Conservation (phyloP, 257 asterid genomes). For the Lavandula angustifolia region DNA sequence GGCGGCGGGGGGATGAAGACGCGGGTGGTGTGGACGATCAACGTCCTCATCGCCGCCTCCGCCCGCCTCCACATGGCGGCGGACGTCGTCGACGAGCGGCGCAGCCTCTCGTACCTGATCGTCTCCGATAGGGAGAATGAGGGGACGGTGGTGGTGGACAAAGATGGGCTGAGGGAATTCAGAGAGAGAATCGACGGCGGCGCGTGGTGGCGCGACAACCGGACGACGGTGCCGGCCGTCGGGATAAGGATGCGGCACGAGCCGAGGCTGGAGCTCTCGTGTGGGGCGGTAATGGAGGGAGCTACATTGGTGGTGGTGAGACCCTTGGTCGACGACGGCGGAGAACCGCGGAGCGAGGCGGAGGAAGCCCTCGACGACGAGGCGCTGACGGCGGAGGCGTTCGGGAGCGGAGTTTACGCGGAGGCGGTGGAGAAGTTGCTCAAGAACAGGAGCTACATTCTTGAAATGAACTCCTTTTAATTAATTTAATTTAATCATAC, state of each 20-base stretch:
- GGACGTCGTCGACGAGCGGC: constrained; percentile 55
- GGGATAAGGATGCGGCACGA: constrained; percentile 68
- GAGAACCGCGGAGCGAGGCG: constrained; percentile 32
- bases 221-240: constrained; percentile 64
- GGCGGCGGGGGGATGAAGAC: constrained; percentile 48
- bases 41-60: constrained; percentile 66
- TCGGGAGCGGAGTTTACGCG: constrained; percentile 40
- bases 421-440: constrained; percentile 56
- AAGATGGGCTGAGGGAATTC: constrained; percentile 51
- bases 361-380: constrained; percentile 50
- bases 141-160: constrained; percentile 53
- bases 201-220: constrained; percentile 56
- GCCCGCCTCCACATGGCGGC: constrained; percentile 62
- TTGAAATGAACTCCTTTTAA: constrained; percentile 71
- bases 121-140: constrained; percentile 55
- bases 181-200: constrained; percentile 38
- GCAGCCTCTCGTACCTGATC: constrained; percentile 38
- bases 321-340: constrained; percentile 36
- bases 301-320: constrained; percentile 65
- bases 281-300: constrained; percentile 52
- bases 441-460: constrained; percentile 54
- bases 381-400: constrained; percentile 50
- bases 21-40: constrained; percentile 73
- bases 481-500: neutral
- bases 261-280: constrained; percentile 44